phyloP scores from a whole-genome alignment of 179 eudicot species.

The Actinidia arguta region DNA sequence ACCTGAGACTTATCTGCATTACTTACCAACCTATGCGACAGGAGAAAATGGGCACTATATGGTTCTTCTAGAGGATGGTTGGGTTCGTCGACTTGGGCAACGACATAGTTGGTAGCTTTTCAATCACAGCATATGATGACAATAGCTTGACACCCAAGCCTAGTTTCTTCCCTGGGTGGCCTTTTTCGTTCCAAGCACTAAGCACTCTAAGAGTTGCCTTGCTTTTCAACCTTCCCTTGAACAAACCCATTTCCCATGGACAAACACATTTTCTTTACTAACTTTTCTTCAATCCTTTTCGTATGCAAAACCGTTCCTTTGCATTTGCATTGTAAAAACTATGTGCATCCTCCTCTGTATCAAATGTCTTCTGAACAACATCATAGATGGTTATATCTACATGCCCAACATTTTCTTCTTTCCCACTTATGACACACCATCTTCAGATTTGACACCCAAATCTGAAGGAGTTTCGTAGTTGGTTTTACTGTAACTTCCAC shows the following conservation, averaged over 20 bases:
- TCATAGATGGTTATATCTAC: background rate
- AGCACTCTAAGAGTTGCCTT: background rate
- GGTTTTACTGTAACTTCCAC: no score
- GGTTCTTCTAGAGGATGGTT: background rate
- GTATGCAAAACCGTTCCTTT: background rate
- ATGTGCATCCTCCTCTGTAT: background rate
- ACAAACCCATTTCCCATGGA: background rate
- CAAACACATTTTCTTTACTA: background rate
- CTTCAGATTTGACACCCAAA: no score
- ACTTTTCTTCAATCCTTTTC: background rate
- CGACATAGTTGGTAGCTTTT: background rate
- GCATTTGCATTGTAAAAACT: background rate
- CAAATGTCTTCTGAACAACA: background rate
- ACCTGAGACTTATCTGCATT: background rate
- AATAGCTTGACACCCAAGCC: background rate
- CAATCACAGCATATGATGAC: background rate
- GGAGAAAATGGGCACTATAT: background rate
- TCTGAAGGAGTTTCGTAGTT: no score
- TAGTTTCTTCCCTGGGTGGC: background rate
- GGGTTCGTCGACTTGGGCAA: background rate
- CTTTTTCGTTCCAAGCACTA: background rate
- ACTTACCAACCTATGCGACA: background rate
- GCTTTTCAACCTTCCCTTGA: background rate
- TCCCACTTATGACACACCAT: no score
- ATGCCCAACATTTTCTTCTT: no score